These are phyloP conservation scores for Ustilago sp. DNA, from an alignment of 1,284 basidiomycete species.

Conservation along the genomic window DNA sequence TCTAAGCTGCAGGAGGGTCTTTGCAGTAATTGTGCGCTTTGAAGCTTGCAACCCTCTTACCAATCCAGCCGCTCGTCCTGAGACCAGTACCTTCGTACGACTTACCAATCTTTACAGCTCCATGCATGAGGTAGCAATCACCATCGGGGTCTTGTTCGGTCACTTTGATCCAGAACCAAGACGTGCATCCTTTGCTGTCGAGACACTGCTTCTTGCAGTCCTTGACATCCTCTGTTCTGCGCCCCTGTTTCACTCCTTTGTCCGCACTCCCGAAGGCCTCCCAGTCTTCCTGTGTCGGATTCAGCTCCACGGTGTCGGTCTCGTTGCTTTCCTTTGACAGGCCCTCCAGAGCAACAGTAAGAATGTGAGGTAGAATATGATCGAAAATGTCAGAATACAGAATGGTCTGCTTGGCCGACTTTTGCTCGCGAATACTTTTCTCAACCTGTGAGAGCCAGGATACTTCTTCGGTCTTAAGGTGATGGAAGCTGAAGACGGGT, in stretches of 20 bases:
- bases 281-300: constrained; percentile 23
- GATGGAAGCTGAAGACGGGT: constrained; percentile 36
- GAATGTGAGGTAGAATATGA: constrained; percentile 13
- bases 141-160: constrained; percentile 14
- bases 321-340: neutral
- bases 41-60: constrained; percentile 15
- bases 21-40: constrained; percentile 24
- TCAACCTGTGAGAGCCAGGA: constrained; percentile 12
- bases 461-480: constrained; percentile 24
- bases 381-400: constrained; percentile 34
- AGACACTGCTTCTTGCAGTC: constrained; percentile 21
- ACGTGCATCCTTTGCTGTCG: constrained; percentile 21
- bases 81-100: constrained; percentile 19
- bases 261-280: constrained; percentile 24
- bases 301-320: constrained; percentile 9
- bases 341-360: constrained; percentile 1
- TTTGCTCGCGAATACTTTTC: constrained; percentile 6
- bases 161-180: constrained; percentile 38
- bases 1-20: constrained; percentile 17
- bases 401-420: constrained; percentile 10
- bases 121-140: constrained; percentile 32
- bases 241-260: constrained; percentile 5
- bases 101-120: constrained; percentile 25
- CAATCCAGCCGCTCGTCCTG: constrained; percentile 40
- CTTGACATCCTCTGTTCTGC: neutral